Evolutionary conservation across 768 basidiomycete species (phyloP), one percentile per base, ranked within the genome.

Genomic region (Naganishia antarctica): DNA sequence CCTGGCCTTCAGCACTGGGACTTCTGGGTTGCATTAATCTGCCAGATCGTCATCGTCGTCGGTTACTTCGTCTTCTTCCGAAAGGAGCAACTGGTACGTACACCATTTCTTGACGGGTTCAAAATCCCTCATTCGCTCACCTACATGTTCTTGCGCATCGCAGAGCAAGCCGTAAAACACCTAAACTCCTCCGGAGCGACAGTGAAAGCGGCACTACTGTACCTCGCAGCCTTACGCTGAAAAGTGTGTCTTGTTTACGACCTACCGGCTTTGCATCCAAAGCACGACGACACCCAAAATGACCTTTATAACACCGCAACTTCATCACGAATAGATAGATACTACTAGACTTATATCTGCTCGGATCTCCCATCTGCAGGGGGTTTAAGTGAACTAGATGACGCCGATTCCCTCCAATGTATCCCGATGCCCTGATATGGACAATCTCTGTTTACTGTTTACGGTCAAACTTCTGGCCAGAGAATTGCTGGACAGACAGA

Each of bases 41-140:
- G 76, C 63, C 74, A 77, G 60, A 70, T 94, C 60, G 77, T 91
- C 69, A 91, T 94, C 73, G 90, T 93, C 64, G 78, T 86, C 66
- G 91, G 91, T 23, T 94, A 94, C 80, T 91, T 92, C 81, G 89
- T 89, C 89, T 93, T 94, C 84, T 94, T 93, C 79, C 86, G 91
- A 77, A 91, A 90, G 80, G 91, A 94, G 79, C 91, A 94, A 76
- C 84, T 94, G 70, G 62, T 63, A 45, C 29, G 62, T 62, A 31
- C 4, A 11, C 29, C 16, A 43, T 29, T 46, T 44, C 16, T 13
- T 21, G 18, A 28, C 25, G 15, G 41, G 5, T 23, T 16, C n/a
- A n/a, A n/a, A n/a, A 41, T 1, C 29, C 13, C 15, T 0, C 46
- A 49, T 41, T 12, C 32, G 59, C 41, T 34, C 2, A 31, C 25